Conservation (phyloP, 805 yeast genomes). For the Teunomyces kruisii region DNA sequence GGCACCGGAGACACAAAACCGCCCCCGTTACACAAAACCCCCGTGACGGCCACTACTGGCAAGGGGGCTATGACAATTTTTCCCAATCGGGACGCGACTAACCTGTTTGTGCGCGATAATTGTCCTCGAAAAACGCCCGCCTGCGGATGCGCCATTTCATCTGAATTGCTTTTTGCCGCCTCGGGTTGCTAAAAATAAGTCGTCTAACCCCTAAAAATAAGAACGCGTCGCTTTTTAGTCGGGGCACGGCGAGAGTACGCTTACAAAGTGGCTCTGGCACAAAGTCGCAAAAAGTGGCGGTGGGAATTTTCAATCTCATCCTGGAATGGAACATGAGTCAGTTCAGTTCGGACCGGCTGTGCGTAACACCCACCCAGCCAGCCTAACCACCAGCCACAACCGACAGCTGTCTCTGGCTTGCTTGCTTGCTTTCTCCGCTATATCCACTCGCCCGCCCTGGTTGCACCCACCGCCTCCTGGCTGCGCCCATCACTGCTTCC, state of each 20-base stretch:
- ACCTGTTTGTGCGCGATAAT: background rate
- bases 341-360: too few relatives aligned
- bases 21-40: background rate
- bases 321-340: too few relatives aligned
- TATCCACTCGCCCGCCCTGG: too few relatives aligned
- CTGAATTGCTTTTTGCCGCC: slow-evolving; percentile 4
- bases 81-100: background rate
- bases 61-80: slow-evolving; percentile 5
- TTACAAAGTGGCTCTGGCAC: too few relatives aligned
- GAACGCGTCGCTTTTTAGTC: background rate
- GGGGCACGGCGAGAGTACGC: background rate
- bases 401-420: too few relatives aligned
- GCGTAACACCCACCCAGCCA: too few relatives aligned
- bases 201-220: slow-evolving; percentile 3
- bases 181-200: slow-evolving; percentile 4
- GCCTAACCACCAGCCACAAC: too few relatives aligned
- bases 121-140: slow-evolving; percentile 1
- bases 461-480: too few relatives aligned
- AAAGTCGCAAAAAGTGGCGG: too few relatives aligned
- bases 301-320: too few relatives aligned
- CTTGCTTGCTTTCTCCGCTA: too few relatives aligned
- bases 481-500: too few relatives aligned
- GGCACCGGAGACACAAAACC: background rate
- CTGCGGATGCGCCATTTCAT: slow-evolving; percentile 3
- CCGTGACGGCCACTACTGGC: background rate